Evolutionary conservation across 768 basidiomycete species (phyloP).

Genomic region (Boletus barrowsii): DNA sequence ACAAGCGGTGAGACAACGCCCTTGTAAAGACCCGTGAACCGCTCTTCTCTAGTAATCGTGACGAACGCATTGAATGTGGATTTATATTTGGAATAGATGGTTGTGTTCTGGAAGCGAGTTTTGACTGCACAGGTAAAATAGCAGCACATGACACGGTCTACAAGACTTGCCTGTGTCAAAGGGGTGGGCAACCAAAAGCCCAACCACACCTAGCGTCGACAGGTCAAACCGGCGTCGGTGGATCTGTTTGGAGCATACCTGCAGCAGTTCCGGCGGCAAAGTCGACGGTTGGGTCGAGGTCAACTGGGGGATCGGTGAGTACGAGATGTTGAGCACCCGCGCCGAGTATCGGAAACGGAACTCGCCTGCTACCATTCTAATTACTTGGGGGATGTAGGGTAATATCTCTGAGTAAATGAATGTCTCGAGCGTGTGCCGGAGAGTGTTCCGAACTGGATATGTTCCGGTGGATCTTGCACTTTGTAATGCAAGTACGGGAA

Average conservation of each 20-base stretch:
- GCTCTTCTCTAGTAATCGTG: constrained; percentile 71
- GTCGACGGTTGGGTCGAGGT: constrained; percentile 64
- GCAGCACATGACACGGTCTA: neutral
- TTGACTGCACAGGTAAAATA: constrained; percentile 50
- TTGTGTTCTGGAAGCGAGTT: constrained; percentile 73
- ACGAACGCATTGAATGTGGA: constrained; percentile 63
- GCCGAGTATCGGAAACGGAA: neutral
- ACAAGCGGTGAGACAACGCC: constrained; percentile 82
- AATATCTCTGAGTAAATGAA: too few relatives aligned
- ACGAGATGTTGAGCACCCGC: neutral
- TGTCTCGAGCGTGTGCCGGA: too few relatives aligned
- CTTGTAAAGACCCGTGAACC: constrained; percentile 65
- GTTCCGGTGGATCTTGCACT: too few relatives aligned
- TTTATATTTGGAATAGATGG: constrained; percentile 52
- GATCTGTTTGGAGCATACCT: constrained; percentile 28
- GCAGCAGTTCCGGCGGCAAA: constrained; percentile 78
- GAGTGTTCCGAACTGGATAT: too few relatives aligned
- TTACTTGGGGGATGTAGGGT: too few relatives aligned
- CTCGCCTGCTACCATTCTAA: constrained; percentile 24
- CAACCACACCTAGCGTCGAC: constrained; percentile 47
- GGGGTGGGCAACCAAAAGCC: constrained; percentile 70
- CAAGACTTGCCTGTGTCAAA: constrained; percentile 60
- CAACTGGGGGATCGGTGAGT: constrained; percentile 14
- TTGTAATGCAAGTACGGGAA: too few relatives aligned
- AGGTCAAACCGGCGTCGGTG: neutral